These are phyloP conservation scores for Sporormia fimetaria DNA, from an alignment of 495 filamentous ascomycete genomes.

Conservation along the genomic window DNA sequence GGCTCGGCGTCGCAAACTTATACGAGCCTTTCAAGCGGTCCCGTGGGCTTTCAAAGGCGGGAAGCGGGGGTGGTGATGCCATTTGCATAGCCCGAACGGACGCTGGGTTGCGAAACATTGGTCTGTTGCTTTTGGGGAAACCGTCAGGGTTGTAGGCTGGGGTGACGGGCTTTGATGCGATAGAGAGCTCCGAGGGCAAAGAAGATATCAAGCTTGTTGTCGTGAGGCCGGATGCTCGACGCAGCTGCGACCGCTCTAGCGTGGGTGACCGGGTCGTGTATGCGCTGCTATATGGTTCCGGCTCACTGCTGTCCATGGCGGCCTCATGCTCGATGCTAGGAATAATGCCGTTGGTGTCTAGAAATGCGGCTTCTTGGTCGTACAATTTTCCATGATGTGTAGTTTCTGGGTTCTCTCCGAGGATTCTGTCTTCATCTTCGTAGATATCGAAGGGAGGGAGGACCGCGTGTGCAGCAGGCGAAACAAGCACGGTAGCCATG, in stretches of 20 bases:
- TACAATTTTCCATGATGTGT: slow-evolving; percentile 9
- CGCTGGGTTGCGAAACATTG: slow-evolving; percentile 57
- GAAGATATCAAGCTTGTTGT: slow-evolving; percentile 18
- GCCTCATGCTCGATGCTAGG: slow-evolving; percentile 15
- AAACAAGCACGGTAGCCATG: too few species aligned
- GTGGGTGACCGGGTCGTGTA: slow-evolving; percentile 15
- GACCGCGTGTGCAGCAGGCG: too few species aligned
- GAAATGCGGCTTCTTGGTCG: slow-evolving; percentile 9
- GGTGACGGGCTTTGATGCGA: slow-evolving; percentile 12
- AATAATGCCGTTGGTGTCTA: slow-evolving; percentile 7
- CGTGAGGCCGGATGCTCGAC: slow-evolving; percentile 24
- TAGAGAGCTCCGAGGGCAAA: slow-evolving; percentile 20
- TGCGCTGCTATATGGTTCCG: slow-evolving; percentile 12
- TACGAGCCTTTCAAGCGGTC: slow-evolving; percentile 28
- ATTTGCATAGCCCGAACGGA: slow-evolving; percentile 72
- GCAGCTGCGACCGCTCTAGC: slow-evolving; percentile 6
- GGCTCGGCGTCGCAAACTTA: slow-evolving; percentile 19
- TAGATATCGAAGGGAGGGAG: slow-evolving; percentile 16
- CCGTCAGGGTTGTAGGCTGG: slow-evolving; percentile 11
- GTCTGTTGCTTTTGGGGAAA: slow-evolving; percentile 35
- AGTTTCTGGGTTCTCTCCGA: too few species aligned
- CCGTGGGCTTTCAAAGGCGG: slow-evolving; percentile 38
- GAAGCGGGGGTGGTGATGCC: slow-evolving; percentile 50
- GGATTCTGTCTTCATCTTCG: slow-evolving; percentile 22
- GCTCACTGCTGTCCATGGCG: slow-evolving; percentile 2